A percentile compares a stretch with the other conserved stretches of the same genome.
phyloP scores from a whole-genome alignment of 768 basidiomycete species.

The Dioszegia aurantiaca region DNA sequence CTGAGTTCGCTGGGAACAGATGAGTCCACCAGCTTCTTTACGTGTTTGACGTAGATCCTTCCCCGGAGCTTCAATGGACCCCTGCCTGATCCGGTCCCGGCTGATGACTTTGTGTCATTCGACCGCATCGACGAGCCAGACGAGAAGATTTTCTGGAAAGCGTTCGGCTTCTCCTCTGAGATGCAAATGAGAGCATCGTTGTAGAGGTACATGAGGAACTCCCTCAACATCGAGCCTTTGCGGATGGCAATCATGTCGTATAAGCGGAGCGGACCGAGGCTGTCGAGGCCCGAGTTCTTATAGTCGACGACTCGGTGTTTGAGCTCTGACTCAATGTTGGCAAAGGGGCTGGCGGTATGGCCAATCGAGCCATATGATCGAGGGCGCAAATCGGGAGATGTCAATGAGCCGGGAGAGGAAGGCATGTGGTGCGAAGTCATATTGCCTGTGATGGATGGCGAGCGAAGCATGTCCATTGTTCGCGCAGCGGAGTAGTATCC shows the following conservation, averaged over 20 bases:
- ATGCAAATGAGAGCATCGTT: constrained; percentile 97
- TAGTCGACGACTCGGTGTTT: constrained; percentile 88
- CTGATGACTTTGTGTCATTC: constrained; percentile 21
- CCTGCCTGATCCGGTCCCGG: constrained; percentile 21
- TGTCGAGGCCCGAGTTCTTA: constrained; percentile 84
- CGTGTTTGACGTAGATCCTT: constrained; percentile 90
- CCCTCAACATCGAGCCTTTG: constrained; percentile 81
- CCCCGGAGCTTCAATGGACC: constrained; percentile 88
- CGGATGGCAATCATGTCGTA: constrained; percentile 87
- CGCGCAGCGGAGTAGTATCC: constrained; percentile 33
- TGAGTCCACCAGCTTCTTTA: constrained; percentile 79
- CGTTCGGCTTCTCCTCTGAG: constrained; percentile 89
- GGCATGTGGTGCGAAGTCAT: constrained; percentile 29
- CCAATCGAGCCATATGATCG: neutral
- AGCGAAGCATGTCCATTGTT: constrained; percentile 22
- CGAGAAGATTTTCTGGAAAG: constrained; percentile 70
- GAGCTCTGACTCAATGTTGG: constrained; percentile 80
- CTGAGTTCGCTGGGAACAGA: constrained; percentile 72
- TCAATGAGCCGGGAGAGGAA: constrained; percentile 31
- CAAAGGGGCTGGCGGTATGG: constrained; percentile 56
- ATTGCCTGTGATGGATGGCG: constrained; percentile 19
- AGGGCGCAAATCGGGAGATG: constrained; percentile 2
- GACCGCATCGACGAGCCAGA: constrained; percentile 32
- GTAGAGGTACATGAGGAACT: constrained; percentile 96
- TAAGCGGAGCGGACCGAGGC: constrained; percentile 80